Evolutionary conservation across 1,284 basidiomycete species (phyloP).

Genomic region (Microbotryum intermedium): DNA sequence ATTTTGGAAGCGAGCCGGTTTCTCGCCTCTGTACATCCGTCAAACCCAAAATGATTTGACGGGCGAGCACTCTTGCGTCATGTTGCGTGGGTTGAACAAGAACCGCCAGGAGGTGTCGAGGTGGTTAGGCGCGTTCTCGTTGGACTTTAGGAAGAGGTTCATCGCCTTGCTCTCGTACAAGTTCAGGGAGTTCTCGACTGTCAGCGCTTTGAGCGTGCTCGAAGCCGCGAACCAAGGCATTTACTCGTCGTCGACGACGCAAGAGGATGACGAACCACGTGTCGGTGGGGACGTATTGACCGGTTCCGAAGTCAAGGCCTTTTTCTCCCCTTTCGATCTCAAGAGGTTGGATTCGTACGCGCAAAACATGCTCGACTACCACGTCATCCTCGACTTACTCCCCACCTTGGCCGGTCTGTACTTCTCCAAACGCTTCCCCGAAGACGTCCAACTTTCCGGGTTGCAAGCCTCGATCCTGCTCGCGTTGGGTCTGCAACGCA

Average conservation of each 20-base stretch:
- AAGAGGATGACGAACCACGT: constrained; percentile 6
- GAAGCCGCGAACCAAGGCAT: constrained; percentile 65
- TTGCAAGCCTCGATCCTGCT: constrained; percentile 76
- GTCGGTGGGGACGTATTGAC: constrained; percentile 44
- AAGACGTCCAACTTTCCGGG: constrained; percentile 59
- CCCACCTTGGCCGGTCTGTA: constrained; percentile 71
- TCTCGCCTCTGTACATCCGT: constrained; percentile 81
- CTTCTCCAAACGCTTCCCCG: constrained; percentile 67
- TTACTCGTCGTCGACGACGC: constrained; percentile 8
- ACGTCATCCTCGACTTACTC: constrained; percentile 86
- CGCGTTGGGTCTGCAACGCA: constrained; percentile 83
- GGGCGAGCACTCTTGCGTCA: constrained; percentile 92
- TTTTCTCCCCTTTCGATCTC: constrained; percentile 86
- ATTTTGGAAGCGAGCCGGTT: constrained; percentile 95
- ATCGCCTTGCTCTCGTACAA: constrained; percentile 81
- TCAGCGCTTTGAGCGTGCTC: constrained; percentile 76
- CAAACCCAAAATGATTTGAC: constrained; percentile 93
- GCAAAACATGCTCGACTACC: constrained; percentile 92
- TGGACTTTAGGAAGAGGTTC: constrained; percentile 89
- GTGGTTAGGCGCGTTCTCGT: constrained; percentile 84
- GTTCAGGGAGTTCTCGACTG: constrained; percentile 84
- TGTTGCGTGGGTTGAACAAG: constrained; percentile 69
- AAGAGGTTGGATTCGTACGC: constrained; percentile 93
- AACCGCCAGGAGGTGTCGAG: constrained; percentile 43
- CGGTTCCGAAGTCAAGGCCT: constrained; percentile 60